Conservation (phyloP, 2,329 filamentous ascomycete genomes). For the Aspergillus fumigatiaffinis region DNA sequence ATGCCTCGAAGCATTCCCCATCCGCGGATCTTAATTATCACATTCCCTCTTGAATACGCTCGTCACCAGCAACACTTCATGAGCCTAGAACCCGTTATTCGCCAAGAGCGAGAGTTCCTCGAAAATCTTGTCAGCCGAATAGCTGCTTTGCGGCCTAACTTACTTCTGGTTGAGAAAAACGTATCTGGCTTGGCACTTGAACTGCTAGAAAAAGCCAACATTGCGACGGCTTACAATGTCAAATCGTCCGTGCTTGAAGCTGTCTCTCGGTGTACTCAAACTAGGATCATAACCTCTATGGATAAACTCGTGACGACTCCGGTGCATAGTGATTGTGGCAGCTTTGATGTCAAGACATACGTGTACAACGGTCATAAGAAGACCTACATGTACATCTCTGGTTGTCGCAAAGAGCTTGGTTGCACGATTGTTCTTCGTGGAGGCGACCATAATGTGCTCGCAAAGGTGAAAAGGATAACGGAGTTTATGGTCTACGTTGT, state of each 20-base stretch:
- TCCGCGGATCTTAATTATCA: slow-evolving; percentile 86
- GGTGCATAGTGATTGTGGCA: slow-evolving; percentile 73
- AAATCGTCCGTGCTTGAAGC: slow-evolving; percentile 94
- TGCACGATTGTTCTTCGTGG: slow-evolving; percentile 93
- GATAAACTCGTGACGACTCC: slow-evolving; percentile 81
- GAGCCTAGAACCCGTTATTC: slow-evolving; percentile 94
- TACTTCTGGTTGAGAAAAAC: slow-evolving; percentile 87
- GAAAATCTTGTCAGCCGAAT: slow-evolving; percentile 90
- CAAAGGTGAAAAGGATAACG: slow-evolving; percentile 84
- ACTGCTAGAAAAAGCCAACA: slow-evolving; percentile 80
- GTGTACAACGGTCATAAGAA: slow-evolving; percentile 81
- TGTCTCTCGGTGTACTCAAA: slow-evolving; percentile 86
- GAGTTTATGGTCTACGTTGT: slow-evolving; percentile 99
- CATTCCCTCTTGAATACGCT: slow-evolving; percentile 94
- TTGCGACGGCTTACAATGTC: slow-evolving; percentile 93
- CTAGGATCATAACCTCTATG: slow-evolving; percentile 87
- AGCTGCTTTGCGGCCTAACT: slow-evolving; percentile 74
- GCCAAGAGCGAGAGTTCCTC: slow-evolving; percentile 91
- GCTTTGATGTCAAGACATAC: slow-evolving; percentile 94
- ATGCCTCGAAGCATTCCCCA: slow-evolving; percentile 84
- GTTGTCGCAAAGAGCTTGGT: slow-evolving; percentile 82
- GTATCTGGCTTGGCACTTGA: slow-evolving; percentile 88
- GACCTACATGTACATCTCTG: slow-evolving; percentile 92
- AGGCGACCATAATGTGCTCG: slow-evolving; percentile 65
- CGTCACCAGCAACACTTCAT: slow-evolving; percentile 93